These are phyloP conservation scores for Kwoniella dendrophila DNA, from an alignment of 768 basidiomycete species.

Conservation along the genomic window DNA sequence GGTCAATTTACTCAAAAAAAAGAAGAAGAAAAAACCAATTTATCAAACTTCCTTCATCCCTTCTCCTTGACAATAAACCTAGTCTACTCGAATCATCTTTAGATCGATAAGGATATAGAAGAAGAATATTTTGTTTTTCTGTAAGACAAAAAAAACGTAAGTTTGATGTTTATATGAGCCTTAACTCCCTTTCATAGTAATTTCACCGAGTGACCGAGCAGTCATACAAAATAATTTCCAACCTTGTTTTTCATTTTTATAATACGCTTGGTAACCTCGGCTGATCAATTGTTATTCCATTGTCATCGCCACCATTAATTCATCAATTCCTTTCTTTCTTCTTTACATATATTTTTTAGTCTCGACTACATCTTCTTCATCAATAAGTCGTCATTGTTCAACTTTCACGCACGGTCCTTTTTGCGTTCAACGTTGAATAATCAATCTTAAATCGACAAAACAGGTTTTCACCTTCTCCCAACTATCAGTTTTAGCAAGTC, in stretches of 20 bases:
- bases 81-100: too few species aligned
- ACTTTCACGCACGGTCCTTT: neutral
- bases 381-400: neutral
- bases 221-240: neutral
- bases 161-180: neutral
- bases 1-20: too few species aligned
- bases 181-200: neutral
- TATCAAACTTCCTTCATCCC: too few species aligned
- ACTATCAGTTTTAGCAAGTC: neutral
- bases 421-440: neutral
- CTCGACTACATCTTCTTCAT: constrained; percentile 5
- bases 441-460: neutral
- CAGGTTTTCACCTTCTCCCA: neutral
- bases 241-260: neutral
- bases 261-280: neutral
- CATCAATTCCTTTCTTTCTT: constrained; percentile 4
- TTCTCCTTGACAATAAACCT: too few species aligned
- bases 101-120: too few species aligned
- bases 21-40: too few species aligned
- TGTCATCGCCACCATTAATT: constrained; percentile 1
- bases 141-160: neutral
- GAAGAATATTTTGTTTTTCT: neutral
- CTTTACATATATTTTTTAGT: constrained; percentile 5
- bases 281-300: constrained; percentile 13
- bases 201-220: constrained; percentile 3